Percentiles rank a stretch among this genome's conserved stretches.
These are phyloP conservation scores for Earliella scabrosa DNA, from an alignment of 1,284 basidiomycete genomes.

Conservation along the genomic window DNA sequence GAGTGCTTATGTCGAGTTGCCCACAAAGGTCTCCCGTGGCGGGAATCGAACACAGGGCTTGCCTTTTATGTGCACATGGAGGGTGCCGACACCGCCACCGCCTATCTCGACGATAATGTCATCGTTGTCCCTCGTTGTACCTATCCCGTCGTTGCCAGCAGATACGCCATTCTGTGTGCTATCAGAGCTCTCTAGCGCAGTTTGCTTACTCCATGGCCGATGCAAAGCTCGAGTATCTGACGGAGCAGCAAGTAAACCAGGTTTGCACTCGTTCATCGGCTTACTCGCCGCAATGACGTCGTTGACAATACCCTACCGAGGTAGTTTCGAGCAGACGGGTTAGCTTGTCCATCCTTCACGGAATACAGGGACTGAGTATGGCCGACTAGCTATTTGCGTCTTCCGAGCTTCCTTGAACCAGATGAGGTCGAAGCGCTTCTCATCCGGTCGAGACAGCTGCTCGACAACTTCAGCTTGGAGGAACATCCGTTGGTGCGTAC, in stretches of 20 bases:
- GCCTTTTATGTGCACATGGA: not conserved
- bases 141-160: no score
- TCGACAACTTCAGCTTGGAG: constrained; percentile 76
- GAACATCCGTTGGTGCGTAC: constrained; percentile 79
- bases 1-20: no score
- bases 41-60: not conserved
- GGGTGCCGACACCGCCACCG: not conserved
- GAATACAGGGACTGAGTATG: not conserved
- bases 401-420: constrained; percentile 72
- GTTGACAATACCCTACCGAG: not conserved
- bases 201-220: constrained; percentile 12
- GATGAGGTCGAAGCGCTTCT: constrained; percentile 70
- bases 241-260: constrained; percentile 55
- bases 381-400: constrained; percentile 70
- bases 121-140: no score
- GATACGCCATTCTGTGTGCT: no score
- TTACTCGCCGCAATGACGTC: not conserved
- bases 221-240: constrained; percentile 44
- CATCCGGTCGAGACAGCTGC: constrained; percentile 69
- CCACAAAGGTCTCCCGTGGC: not conserved
- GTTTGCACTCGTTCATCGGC: constrained; percentile 29
- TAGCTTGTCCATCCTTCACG: no score
- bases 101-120: not conserved
- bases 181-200: not conserved
- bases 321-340: constrained; percentile 58